These are phyloP conservation scores for Pisolithus albus DNA, from an alignment of 768 basidiomycete genomes.

Conservation along the genomic window DNA sequence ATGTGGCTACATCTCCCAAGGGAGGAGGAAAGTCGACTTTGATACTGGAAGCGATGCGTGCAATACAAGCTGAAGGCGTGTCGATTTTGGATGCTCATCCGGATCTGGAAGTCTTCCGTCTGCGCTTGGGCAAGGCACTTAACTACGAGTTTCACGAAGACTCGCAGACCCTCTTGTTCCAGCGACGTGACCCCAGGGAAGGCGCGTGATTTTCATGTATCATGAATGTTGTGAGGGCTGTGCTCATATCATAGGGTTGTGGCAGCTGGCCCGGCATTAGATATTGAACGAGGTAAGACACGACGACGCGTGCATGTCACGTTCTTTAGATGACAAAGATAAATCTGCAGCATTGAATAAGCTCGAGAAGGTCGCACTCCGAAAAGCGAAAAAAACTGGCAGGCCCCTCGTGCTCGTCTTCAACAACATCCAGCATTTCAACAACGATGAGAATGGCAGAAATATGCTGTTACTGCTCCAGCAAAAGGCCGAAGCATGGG, in stretches of 20 bases:
- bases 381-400: slow-evolving; percentile 46
- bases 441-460: slow-evolving; percentile 70
- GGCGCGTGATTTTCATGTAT: slow-evolving; percentile 30
- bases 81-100: slow-evolving; percentile 80
- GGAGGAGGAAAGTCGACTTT: slow-evolving; percentile 81
- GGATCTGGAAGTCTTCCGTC: slow-evolving; percentile 79
- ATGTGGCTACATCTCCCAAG: slow-evolving; percentile 25
- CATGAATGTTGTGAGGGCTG: slow-evolving; percentile 7
- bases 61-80: slow-evolving; percentile 62
- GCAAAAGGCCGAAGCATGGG: slow-evolving; percentile 82
- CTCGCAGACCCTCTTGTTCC: slow-evolving; percentile 74
- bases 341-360: slow-evolving; percentile 62
- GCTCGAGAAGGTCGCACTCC: slow-evolving; percentile 77
- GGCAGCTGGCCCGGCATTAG: slow-evolving; percentile 67
- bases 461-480: slow-evolving; percentile 82
- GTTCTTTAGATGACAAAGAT: neutral
- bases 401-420: slow-evolving; percentile 74
- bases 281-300: slow-evolving; percentile 67
- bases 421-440: slow-evolving; percentile 72
- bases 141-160: slow-evolving; percentile 86
- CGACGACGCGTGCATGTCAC: neutral
- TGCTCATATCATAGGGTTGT: slow-evolving; percentile 8
- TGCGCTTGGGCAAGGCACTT: slow-evolving; percentile 78
- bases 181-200: slow-evolving; percentile 77
- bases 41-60: slow-evolving; percentile 77